Base-by-base conservation (phyloP, 169 alveolate species). In the Plasmodium chabaudi region DNA sequence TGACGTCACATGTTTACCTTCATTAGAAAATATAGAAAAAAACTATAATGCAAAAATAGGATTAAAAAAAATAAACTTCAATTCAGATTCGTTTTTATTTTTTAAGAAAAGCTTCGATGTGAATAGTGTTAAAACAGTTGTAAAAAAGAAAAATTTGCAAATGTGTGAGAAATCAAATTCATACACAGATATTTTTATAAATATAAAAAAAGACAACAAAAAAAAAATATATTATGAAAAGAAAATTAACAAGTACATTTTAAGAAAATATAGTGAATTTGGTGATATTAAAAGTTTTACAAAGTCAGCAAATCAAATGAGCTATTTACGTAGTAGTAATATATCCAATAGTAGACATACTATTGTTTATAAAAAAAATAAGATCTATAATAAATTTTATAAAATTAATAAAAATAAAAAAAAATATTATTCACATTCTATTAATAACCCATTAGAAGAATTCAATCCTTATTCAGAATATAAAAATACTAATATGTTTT, bases 111-210 rank as follows among this genome's bases (percentile, higher is more conserved):
- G 51, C 19, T 17, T 19, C 51, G 46, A 12, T 4, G 4, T 7
- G 6, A 34, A 49, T 15, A n/a, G 17, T 4, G 9, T 46, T 57
- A 46, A 34, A 51, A 74, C 42, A 5, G 59, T 21, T 49, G 56
- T 10, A 17, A 59, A 59, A 10, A 74, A 9, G 25, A 53, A 77
- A 46, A 44, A 27, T 2, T 1, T 19, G 4, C 19, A 44, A 13
- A 74, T 51, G 27, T 46, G 39, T 25, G 65, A 77, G 55, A 49
- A 77, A 42, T 77, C 79, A 42, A 51, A 15, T 17, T 77, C 89
- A 19, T 77, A 79, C 21, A 65, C 67, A 23, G 79, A 64, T 55
- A 49, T 77, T n/a, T 42, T 27, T 51, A 21, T 77, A 46, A 64
- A 25, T 27, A 44, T 74, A 46, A 60, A 27, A 51, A 63, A 64